phyloP scores from a whole-genome alignment of 2,329 filamentous ascomycete genomes.

The Fusarium sp. region DNA sequence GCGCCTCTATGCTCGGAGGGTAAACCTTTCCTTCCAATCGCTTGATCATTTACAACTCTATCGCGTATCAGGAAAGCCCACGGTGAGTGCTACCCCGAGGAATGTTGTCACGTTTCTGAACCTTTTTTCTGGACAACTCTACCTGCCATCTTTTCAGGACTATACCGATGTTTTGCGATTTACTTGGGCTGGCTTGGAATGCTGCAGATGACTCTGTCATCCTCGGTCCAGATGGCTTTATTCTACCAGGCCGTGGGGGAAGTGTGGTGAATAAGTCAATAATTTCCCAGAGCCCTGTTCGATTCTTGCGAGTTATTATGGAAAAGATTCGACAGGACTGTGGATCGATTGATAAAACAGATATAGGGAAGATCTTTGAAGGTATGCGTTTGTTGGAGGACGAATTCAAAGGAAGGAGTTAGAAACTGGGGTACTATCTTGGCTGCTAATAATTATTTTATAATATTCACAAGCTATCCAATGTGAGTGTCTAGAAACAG shows the following conservation, averaged over 20 bases:
- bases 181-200: constrained; percentile 60
- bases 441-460: neutral
- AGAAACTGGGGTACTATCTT: neutral
- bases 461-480: no score
- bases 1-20: constrained; percentile 61
- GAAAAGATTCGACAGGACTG: constrained; percentile 52
- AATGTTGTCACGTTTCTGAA: constrained; percentile 63
- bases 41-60: constrained; percentile 38
- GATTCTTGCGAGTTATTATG: constrained; percentile 52
- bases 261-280: constrained; percentile 30
- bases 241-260: constrained; percentile 27
- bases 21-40: constrained; percentile 42
- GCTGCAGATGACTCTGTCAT: constrained; percentile 36
- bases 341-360: constrained; percentile 54
- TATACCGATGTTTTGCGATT: constrained; percentile 64
- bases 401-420: constrained; percentile 27
- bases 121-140: constrained; percentile 75
- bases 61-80: constrained; percentile 2
- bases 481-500: no score
- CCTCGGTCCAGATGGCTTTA: constrained; percentile 49
- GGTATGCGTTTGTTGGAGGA: constrained; percentile 40
- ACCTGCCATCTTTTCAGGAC: constrained; percentile 64
- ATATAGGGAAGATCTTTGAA: constrained; percentile 53
- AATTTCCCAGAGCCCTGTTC: constrained; percentile 50
- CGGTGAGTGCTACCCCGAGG: constrained; percentile 13